Evolutionary conservation across 495 filamentous ascomycete genomes (phyloP), one percentile per base, ranked within the genome.

Genomic region (Hyaloscypha variabilis): DNA sequence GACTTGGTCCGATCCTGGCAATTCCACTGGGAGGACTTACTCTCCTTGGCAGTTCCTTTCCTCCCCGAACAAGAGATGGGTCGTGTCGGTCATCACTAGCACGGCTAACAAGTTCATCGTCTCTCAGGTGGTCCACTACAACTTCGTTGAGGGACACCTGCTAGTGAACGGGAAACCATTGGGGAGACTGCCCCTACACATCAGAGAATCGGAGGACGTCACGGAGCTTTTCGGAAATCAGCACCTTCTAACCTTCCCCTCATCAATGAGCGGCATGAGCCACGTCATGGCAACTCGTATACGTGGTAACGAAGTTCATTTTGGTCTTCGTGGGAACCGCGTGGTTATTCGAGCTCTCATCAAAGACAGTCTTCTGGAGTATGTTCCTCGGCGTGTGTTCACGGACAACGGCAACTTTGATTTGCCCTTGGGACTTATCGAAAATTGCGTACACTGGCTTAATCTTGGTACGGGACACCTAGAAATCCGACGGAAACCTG

Each of bases 391-490:
- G 3, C 31, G 70, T 0, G 62, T 63, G 2, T 82, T 84, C 34
- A 14, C 2, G 14, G n/a, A 21, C 2, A 10, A 13, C 0, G 21
- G 17, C 1, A 60, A 30, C 39, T 79, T 76, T 19, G 85, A 88
- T 67, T 70, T 90, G 10, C 87, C 89, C 3, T 49, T 34, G 0
- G 62, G 76, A 4, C 73, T 91, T 13, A 51, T 86, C 3, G 57
- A 79, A 1, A 70, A 81, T 21, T 85, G 78, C 50, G 69, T 80
- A 1, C 89, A 91, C 67, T 91, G 89, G 88, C 70, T 89, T 5
- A 73, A 88, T 54, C 11, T 87, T 5, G 57, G 65, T 5, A 79
- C 75, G 0, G 67, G 72, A 0, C 49, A 63, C 4, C 68, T 91
- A 8, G 83, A 90, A 62, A 81, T 88, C 46, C 76, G 87, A 0